Conservation (phyloP, 805 yeast species). For the Jamesozyma jinghongensis region DNA sequence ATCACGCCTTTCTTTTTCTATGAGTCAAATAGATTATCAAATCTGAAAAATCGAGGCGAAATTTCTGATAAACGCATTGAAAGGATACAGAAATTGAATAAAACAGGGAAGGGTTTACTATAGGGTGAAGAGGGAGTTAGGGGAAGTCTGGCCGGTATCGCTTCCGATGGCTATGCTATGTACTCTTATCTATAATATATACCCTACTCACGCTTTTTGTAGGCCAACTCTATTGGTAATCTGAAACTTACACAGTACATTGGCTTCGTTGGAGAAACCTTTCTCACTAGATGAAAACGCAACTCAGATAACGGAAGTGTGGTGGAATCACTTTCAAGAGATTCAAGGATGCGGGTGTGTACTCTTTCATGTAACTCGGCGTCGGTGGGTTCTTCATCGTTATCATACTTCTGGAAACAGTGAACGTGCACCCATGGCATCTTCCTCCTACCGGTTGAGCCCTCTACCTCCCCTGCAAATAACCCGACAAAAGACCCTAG, state of each 20-base stretch:
- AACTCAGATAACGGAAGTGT: constrained; percentile 41
- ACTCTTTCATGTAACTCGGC: constrained; percentile 64
- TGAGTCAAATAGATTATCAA: no score
- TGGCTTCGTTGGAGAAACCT: constrained; percentile 93
- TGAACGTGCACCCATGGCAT: constrained; percentile 79
- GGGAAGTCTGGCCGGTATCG: no score
- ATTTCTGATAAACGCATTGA: no score
- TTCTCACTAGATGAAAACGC: constrained; percentile 75
- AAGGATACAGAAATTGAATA: no score
- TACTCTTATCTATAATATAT: no score
- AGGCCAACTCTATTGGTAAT: constrained; percentile 38
- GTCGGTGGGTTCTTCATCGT: constrained; percentile 60
- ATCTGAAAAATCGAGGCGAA: no score
- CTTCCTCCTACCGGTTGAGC: constrained; percentile 36
- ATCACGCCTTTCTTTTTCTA: no score
- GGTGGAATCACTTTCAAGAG: constrained; percentile 36
- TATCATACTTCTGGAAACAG: constrained; percentile 85
- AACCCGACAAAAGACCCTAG: constrained; percentile 70
- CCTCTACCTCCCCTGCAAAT: constrained; percentile 37
- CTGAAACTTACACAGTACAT: constrained; percentile 84
- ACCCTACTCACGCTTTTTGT: no score
- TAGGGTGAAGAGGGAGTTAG: no score
- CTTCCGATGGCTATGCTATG: no score
- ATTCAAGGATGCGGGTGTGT: constrained; percentile 40
- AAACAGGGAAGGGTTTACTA: no score